A percentile compares a stretch with the other conserved stretches of the same genome.
Conservation (phyloP, 2,329 filamentous ascomycete species). For the Hortaea sp. region DNA sequence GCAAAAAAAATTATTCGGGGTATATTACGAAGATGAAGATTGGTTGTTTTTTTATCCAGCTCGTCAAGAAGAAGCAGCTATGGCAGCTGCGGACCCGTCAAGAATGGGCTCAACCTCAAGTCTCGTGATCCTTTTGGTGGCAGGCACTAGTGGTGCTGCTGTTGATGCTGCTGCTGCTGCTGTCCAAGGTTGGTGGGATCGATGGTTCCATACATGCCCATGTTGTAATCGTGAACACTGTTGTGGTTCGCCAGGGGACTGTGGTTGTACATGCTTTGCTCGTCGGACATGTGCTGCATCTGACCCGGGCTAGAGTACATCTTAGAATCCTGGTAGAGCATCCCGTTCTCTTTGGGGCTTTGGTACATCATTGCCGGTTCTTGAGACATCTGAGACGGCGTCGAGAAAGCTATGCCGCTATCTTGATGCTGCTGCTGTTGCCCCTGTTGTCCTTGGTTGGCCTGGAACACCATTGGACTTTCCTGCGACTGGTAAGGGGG, state of each 20-base stretch:
- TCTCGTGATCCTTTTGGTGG: no score
- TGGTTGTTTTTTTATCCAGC: no score
- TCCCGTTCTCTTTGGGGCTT: constrained; percentile 26
- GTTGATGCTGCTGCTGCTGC: constrained; percentile 2
- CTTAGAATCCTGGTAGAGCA: constrained; percentile 32
- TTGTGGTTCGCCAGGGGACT: constrained; percentile 28
- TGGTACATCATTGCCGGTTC: constrained; percentile 21
- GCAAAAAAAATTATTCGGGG: neutral
- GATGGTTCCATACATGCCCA: constrained; percentile 38
- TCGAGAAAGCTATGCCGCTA: constrained; percentile 28
- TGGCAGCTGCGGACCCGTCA: no score
- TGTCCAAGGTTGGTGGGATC: constrained; percentile 30
- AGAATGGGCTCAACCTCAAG: no score
- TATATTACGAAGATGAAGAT: neutral
- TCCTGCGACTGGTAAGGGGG: constrained; percentile 17
- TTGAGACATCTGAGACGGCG: constrained; percentile 22
- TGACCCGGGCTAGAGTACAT: constrained; percentile 31
- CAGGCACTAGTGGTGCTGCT: neutral
- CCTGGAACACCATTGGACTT: constrained; percentile 21
- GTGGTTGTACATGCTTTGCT: constrained; percentile 23
- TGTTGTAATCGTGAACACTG: constrained; percentile 27
- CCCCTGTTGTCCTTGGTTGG: constrained; percentile 11
- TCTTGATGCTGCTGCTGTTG: constrained; percentile 23
- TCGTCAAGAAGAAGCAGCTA: no score
- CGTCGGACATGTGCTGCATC: constrained; percentile 23